phyloP scores from a whole-genome alignment of 2,329 filamentous ascomycete genomes.

The Xenoacremonium recifei region DNA sequence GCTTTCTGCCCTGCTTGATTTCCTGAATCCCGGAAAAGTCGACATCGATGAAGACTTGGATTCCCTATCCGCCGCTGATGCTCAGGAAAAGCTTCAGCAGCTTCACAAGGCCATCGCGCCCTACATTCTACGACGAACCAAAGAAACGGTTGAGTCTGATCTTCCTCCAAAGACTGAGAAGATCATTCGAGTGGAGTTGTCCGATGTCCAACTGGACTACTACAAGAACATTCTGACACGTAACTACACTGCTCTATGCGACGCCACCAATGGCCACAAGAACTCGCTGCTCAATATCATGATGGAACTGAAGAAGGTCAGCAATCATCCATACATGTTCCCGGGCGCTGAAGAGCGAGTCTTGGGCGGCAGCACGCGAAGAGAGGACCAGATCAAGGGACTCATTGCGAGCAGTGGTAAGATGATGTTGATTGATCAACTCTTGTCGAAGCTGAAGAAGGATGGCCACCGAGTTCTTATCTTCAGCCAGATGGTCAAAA shows the following conservation, averaged over 20 bases:
- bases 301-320: conserved; percentile 99
- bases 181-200: conserved; percentile 96
- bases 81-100: conserved; percentile 81
- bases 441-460: conserved; percentile 89
- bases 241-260: conserved; percentile 92
- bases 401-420: conserved; percentile 97
- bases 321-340: conserved; percentile 98
- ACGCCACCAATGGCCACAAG: conserved; percentile 86
- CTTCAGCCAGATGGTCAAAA: conserved; percentile 99
- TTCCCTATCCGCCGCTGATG: conserved; percentile 70
- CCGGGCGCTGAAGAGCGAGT: conserved; percentile 90
- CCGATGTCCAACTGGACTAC: conserved; percentile 94
- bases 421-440: conserved; percentile 97
- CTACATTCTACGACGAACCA: conserved; percentile 92
- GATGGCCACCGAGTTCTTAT: conserved; percentile 96
- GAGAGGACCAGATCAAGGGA: conserved; percentile 88
- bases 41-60: conserved; percentile 91
- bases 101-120: conserved; percentile 86
- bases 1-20: conserved; percentile 88
- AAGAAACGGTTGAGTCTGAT: conserved; percentile 96
- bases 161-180: conserved; percentile 97
- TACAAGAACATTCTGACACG: conserved; percentile 98
- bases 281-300: conserved; percentile 96
- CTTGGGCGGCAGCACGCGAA: conserved; percentile 72
- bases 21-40: conserved; percentile 92